These are phyloP conservation scores for Rubia tinctorum DNA, from an alignment of 305 asterid genomes.

Conservation along the genomic window DNA sequence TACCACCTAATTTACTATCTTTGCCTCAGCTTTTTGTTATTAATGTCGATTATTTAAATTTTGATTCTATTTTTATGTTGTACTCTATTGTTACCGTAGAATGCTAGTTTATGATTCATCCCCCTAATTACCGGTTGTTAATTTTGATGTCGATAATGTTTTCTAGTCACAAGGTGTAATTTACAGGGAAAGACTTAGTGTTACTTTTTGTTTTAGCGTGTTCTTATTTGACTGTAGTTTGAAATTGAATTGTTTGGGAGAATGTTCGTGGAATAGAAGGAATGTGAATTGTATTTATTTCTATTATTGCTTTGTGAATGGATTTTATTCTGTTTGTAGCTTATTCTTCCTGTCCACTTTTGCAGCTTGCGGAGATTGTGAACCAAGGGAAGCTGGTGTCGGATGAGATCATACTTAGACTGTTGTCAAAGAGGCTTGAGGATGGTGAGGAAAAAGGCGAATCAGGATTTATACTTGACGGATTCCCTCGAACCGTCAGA, in stretches of 20 bases:
- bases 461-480: conserved; percentile 92
- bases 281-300: background rate
- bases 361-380: conserved; percentile 80
- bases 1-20: conserved; percentile 11
- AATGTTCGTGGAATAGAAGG: background rate
- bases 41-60: background rate
- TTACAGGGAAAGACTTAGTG: no score
- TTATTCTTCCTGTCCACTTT: conserved; percentile 11
- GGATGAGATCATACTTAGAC: conserved; percentile 79
- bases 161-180: background rate
- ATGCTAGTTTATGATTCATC: background rate
- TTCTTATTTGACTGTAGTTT: no score
- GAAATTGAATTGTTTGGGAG: background rate
- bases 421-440: conserved; percentile 93
- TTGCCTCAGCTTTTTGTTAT: background rate
- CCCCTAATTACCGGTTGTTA: background rate
- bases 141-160: background rate
- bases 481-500: conserved; percentile 92
- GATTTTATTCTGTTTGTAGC: background rate
- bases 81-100: no score
- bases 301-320: background rate
- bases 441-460: conserved; percentile 80
- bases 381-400: conserved; percentile 97
- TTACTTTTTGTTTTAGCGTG: no score
- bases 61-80: background rate